Conservation (phyloP, 768 basidiomycete species). For the Leccinum boreale region DNA sequence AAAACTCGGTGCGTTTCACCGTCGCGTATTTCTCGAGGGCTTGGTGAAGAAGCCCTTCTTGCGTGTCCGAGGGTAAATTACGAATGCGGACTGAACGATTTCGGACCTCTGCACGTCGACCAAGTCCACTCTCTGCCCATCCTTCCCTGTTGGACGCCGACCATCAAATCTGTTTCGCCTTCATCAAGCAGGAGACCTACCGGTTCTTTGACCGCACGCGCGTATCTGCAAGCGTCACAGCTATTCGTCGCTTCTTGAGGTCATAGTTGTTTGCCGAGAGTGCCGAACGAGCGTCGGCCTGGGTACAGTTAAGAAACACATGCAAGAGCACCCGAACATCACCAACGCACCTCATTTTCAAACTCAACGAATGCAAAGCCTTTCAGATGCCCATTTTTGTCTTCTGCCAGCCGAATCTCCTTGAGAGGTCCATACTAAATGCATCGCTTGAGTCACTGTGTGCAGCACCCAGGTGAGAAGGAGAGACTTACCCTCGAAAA, state of each 20-base stretch:
- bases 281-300: constrained; percentile 71
- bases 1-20: constrained; percentile 74
- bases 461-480: not conserved
- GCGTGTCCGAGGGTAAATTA: constrained; percentile 70
- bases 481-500: constrained; percentile 64
- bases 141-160: constrained; percentile 31
- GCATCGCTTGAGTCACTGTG: constrained; percentile 3
- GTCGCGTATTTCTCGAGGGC: constrained; percentile 71
- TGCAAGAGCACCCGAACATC: not conserved
- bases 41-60: constrained; percentile 93
- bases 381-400: constrained; percentile 65
- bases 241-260: constrained; percentile 85
- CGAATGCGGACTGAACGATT: constrained; percentile 74
- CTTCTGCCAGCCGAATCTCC: constrained; percentile 74
- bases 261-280: constrained; percentile 83
- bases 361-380: constrained; percentile 96
- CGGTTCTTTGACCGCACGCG: constrained; percentile 53
- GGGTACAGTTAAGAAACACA: not conserved
- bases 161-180: not conserved
- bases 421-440: constrained; percentile 78
- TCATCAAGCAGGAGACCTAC: constrained; percentile 35
- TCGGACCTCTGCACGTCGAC: constrained; percentile 51
- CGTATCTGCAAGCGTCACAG: constrained; percentile 81
- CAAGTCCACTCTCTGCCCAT: constrained; percentile 54
- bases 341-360: constrained; percentile 59